A percentile compares a stretch with the other conserved stretches of the same genome.
These are phyloP conservation scores for Fusarium sp. DNA, from an alignment of 2,329 filamentous ascomycete species.

Conservation along the genomic window DNA sequence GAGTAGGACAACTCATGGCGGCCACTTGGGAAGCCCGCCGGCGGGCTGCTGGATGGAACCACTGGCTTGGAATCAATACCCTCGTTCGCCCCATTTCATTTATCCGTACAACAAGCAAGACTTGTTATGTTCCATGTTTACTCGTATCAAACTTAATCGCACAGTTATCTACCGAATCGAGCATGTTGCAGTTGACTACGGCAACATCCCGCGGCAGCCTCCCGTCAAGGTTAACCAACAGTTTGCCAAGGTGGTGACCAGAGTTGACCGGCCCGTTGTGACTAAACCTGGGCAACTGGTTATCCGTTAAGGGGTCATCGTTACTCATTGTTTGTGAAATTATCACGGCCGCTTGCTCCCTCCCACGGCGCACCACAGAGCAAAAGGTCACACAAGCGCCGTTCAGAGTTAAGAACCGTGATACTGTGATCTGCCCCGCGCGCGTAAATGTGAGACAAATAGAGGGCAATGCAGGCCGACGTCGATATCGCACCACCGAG, in stretches of 20 bases:
- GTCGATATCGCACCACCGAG: conserved; percentile 31
- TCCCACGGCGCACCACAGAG: background rate
- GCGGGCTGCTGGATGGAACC: conserved; percentile 24
- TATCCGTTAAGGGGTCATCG: background rate
- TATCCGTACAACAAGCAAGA: conserved; percentile 7
- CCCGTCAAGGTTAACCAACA: conserved; percentile 18
- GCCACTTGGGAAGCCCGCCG: conserved; percentile 21
- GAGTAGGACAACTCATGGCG: conserved; percentile 8
- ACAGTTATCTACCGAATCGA: conserved; percentile 18
- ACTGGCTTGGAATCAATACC: conserved; percentile 15
- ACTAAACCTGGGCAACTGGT: conserved; percentile 17
- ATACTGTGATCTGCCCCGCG: conserved; percentile 4
- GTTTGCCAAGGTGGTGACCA: background rate
- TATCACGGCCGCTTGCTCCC: background rate
- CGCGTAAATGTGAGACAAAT: conserved; percentile 1
- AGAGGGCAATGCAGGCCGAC: conserved; percentile 10
- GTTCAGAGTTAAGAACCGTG: conserved; percentile 22
- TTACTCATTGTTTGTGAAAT: conserved; percentile 7
- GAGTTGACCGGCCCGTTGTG: background rate
- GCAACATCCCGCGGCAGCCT: conserved; percentile 24
- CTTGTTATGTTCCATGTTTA: conserved; percentile 22
- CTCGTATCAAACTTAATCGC: conserved; percentile 20
- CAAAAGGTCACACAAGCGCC: conserved; percentile 4
- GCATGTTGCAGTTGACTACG: conserved; percentile 12
- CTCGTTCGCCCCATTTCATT: conserved; percentile 11